Base-by-base conservation (phyloP, 331 rosid species). In the Dryas integrifolia region DNA sequence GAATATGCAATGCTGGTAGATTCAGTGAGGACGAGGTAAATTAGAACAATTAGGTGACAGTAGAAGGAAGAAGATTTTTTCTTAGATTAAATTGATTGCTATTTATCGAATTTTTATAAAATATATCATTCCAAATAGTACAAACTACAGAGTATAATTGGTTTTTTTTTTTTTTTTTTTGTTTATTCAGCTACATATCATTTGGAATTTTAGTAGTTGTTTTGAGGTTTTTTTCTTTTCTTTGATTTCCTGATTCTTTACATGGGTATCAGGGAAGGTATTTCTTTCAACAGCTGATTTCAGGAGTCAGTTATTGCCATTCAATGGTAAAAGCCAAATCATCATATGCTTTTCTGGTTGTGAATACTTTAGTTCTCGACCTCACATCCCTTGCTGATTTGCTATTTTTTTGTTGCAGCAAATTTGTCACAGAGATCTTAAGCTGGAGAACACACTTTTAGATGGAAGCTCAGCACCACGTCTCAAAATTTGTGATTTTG, bases 361-460 rank as follows among this genome's bases (percentile, higher is more conserved):
- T 10, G 3, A 46, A 40, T 14, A 41, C 12, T 44, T 69, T 18
- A 43, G 39, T 76, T 49, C 30, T 74, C 30, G 35, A 46, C 80
- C 53, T 5, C 18, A 13, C 49, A 10, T 35, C 50, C 76, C 65
- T 41, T 68, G 48, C 30, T 58, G 24, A 46, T 62, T 65, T 39
- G 45, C 67, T 69, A 52, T 81, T n/a, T 51, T 39, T 60, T 6
- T 58, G 26, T 65, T 82, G 69, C 85, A 95, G 99, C 92, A 92
- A 92, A 89, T 95, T 78, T 95, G 99, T 68, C 99, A 95, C 58
- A 88, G 99, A 77, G 99, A 95, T 83, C 96, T 95, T 41, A 95
- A 95, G 87, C 88, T 95, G 65, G 99, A 95, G 85, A 95, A 95
- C 87, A 88, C 97, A 64, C 92, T 95, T 67, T 72, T 95, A 57